phyloP scores from a whole-genome alignment of 2,329 filamentous ascomycete genomes.

The Penicillium palitans region DNA sequence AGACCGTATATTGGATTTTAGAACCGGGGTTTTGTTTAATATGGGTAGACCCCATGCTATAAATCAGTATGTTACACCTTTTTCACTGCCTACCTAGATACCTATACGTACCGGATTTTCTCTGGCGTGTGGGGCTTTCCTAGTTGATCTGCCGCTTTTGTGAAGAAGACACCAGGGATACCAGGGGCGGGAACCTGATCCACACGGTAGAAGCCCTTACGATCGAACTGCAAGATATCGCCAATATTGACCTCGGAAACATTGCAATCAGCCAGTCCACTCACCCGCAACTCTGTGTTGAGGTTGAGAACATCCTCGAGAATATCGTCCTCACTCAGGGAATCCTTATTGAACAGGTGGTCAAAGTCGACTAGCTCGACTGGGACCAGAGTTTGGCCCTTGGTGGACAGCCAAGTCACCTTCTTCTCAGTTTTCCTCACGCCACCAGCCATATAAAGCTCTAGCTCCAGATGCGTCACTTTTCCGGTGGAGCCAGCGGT shows the following conservation, averaged over 20 bases:
- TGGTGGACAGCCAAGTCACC: constrained; percentile 83
- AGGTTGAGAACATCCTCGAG: constrained; percentile 80
- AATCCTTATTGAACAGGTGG: constrained; percentile 92
- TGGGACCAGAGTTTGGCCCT: constrained; percentile 72
- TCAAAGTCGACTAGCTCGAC: constrained; percentile 92
- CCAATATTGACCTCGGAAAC: constrained; percentile 74
- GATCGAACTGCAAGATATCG: constrained; percentile 92
- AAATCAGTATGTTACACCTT: no score
- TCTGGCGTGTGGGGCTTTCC: no score
- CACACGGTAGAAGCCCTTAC: constrained; percentile 86
- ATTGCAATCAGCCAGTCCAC: constrained; percentile 77
- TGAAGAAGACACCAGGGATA: constrained; percentile 61
- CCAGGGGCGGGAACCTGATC: constrained; percentile 64
- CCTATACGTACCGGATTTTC: no score
- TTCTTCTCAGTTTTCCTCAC: constrained; percentile 96
- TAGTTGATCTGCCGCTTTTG: no score
- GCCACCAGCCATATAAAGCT: constrained; percentile 85
- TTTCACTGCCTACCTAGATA: no score
- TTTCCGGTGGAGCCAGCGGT: constrained; percentile 50
- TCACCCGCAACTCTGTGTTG: constrained; percentile 70
- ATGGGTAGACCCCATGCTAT: no score
- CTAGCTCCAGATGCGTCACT: constrained; percentile 71
- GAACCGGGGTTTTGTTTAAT: no score
- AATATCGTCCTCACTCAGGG: constrained; percentile 82
- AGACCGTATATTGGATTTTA: no score